These are phyloP conservation scores for Pichia norvegensis DNA, from an alignment of 1,139 yeast genomes.

Conservation along the genomic window DNA sequence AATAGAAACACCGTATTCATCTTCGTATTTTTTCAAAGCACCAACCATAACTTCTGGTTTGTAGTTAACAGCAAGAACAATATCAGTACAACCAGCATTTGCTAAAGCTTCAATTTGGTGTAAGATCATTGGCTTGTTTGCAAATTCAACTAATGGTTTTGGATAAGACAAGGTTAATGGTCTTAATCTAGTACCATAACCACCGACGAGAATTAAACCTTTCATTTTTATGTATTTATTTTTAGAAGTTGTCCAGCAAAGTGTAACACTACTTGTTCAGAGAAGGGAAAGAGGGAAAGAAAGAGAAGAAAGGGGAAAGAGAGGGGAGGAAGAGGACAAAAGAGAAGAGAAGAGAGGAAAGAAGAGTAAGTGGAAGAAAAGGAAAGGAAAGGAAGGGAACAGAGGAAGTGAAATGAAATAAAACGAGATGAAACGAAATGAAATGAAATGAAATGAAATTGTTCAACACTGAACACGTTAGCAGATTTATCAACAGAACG, in stretches of 20 bases:
- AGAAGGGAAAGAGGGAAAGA: conserved; percentile 9
- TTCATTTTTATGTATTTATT: conserved; percentile 47
- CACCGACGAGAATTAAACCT: conserved; percentile 98
- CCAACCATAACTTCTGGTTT: conserved; percentile 99
- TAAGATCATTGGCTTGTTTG: conserved; percentile 93
- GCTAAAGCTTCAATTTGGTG: conserved; percentile 99
- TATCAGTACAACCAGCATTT: conserved; percentile 97
- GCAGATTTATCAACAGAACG: conserved; percentile 1
- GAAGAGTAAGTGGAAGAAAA: not conserved
- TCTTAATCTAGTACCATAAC: conserved; percentile 99
- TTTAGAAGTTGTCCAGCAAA: not conserved
- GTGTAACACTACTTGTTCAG: conserved; percentile 6
- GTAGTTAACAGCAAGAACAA: conserved; percentile 97
- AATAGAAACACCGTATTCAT: conserved; percentile 87
- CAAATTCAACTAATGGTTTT: conserved; percentile 97
- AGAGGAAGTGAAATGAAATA: not conserved
- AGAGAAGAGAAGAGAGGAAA: not conserved
- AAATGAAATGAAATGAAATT: not conserved
- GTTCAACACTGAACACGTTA: not conserved
- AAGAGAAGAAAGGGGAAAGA: not conserved
- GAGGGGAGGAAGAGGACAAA: not conserved
- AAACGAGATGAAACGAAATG: not conserved
- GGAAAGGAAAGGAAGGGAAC: not conserved
- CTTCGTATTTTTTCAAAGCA: conserved; percentile 87
- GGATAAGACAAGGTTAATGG: conserved; percentile 96